Percentiles rank a stretch among this genome's conserved stretches.
Evolutionary conservation across 2,329 filamentous ascomycete species (phyloP).

Genomic region (Penicillium verrucosum): DNA sequence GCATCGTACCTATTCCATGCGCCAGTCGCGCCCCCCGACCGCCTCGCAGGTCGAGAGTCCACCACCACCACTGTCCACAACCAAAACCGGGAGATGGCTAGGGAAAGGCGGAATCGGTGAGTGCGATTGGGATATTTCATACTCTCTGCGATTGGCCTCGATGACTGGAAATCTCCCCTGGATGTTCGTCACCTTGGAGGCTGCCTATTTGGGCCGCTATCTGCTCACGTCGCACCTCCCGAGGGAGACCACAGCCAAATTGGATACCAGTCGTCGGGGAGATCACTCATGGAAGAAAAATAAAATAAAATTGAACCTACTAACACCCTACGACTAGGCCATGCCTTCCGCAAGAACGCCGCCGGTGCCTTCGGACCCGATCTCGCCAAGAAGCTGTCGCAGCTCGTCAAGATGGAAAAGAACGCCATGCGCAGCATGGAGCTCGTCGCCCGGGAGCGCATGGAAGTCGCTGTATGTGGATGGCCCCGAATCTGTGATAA

Average conservation of each 20-base stretch:
- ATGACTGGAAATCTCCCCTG: background rate
- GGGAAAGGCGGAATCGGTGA: slow-evolving; percentile 80
- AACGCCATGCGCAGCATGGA: slow-evolving; percentile 99
- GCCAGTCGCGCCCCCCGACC: slow-evolving; percentile 91
- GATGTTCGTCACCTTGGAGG: background rate
- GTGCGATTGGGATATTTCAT: slow-evolving; percentile 39
- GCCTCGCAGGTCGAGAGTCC: slow-evolving; percentile 90
- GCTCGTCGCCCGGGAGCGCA: slow-evolving; percentile 87
- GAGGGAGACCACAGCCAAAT: background rate
- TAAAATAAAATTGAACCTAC: slow-evolving; percentile 2
- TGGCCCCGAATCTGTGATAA: background rate
- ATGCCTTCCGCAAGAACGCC: slow-evolving; percentile 56
- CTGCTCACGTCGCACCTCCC: background rate
- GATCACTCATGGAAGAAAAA: background rate
- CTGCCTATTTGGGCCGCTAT: slow-evolving; percentile 14
- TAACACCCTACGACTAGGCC: slow-evolving; percentile 49
- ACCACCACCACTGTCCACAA: slow-evolving; percentile 84
- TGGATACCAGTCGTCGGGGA: background rate
- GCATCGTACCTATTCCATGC: slow-evolving; percentile 99
- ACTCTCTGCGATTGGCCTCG: background rate
- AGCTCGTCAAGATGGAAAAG: slow-evolving; percentile 99
- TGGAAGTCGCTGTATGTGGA: slow-evolving; percentile 88
- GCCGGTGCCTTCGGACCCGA: slow-evolving; percentile 66
- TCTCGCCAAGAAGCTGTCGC: slow-evolving; percentile 93
- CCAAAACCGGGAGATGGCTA: slow-evolving; percentile 87